Percentiles rank a stretch among this genome's conserved stretches.
Conservation (phyloP, 106 monocot species). For the Agapanthus africanus region DNA sequence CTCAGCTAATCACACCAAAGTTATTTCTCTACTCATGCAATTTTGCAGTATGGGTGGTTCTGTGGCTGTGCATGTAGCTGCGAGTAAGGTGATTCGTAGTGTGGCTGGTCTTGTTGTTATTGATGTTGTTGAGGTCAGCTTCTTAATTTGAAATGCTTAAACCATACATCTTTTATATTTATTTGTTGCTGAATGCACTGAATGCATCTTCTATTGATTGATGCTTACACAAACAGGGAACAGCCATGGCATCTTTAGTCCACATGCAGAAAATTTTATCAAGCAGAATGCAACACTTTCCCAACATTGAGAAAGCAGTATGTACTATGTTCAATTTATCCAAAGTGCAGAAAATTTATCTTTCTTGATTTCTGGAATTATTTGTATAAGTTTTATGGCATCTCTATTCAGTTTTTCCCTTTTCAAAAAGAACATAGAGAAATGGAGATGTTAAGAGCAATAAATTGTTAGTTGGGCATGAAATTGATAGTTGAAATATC, state of each 20-base stretch:
- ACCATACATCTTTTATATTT: background rate
- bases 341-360: background rate
- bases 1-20: background rate
- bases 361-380: background rate
- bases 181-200: slow-evolving; percentile 4
- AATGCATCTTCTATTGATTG: slow-evolving; percentile 1
- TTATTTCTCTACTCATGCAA: slow-evolving; percentile 1
- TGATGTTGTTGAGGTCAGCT: slow-evolving; percentile 97
- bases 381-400: background rate
- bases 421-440: background rate
- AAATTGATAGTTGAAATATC: background rate
- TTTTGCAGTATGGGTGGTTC: slow-evolving; percentile 96
- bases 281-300: slow-evolving; percentile 73
- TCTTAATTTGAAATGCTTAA: slow-evolving; percentile 5
- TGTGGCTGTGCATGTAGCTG: slow-evolving; percentile 88
- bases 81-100: slow-evolving; percentile 46
- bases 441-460: background rate
- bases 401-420: background rate
- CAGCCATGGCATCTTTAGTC: slow-evolving; percentile 86
- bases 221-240: slow-evolving; percentile 71
- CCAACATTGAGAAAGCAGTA: slow-evolving; percentile 85
- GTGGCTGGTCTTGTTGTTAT: slow-evolving; percentile 73
- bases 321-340: slow-evolving; percentile 13
- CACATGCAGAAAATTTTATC: slow-evolving; percentile 99
- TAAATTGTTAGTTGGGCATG: background rate